Percentiles rank a stretch among this genome's conserved stretches.
phyloP scores from a whole-genome alignment of 768 basidiomycete species.

The Lanmaoa pseudosensibilis region DNA sequence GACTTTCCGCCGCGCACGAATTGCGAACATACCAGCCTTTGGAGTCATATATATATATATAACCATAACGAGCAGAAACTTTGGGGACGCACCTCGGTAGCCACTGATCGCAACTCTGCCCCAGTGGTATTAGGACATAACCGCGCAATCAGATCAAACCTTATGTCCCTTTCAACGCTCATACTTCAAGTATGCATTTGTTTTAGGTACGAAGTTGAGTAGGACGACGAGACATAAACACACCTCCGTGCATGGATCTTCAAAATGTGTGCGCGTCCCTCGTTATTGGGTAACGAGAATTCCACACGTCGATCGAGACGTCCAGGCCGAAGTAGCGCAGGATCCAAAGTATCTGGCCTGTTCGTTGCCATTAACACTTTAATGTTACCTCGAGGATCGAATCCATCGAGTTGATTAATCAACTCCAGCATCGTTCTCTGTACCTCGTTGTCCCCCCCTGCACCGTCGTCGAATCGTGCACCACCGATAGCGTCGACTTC shows the following conservation, averaged over 20 bases:
- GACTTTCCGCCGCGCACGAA: slow-evolving; percentile 93
- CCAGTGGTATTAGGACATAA: slow-evolving; percentile 98
- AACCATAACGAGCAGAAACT: slow-evolving; percentile 48
- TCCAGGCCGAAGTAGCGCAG: slow-evolving; percentile 92
- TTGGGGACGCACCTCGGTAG: slow-evolving; percentile 72
- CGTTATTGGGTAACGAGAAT: slow-evolving; percentile 91
- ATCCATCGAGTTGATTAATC: slow-evolving; percentile 98
- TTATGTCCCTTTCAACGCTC: slow-evolving; percentile 96
- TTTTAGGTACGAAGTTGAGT: neutral
- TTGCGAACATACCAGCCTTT: slow-evolving; percentile 99
- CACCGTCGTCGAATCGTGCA: slow-evolving; percentile 96
- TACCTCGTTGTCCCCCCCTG: slow-evolving; percentile 98
- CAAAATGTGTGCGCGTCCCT: slow-evolving; percentile 95
- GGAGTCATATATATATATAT: slow-evolving; percentile 80
- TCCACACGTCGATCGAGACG: slow-evolving; percentile 97
- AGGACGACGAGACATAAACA: slow-evolving; percentile 15
- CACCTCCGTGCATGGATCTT: slow-evolving; percentile 95
- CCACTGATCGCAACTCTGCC: slow-evolving; percentile 95
- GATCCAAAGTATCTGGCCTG: slow-evolving; percentile 98
- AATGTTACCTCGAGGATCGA: slow-evolving; percentile 98
- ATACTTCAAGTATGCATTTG: slow-evolving; percentile 54
- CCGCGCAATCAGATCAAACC: slow-evolving; percentile 95
- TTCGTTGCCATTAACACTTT: slow-evolving; percentile 99
- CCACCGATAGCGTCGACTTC: slow-evolving; percentile 99
- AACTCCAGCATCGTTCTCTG: slow-evolving; percentile 99